Evolutionary conservation across 257 asterid species (phyloP).

Genomic region (Gardenia jasminoides): DNA sequence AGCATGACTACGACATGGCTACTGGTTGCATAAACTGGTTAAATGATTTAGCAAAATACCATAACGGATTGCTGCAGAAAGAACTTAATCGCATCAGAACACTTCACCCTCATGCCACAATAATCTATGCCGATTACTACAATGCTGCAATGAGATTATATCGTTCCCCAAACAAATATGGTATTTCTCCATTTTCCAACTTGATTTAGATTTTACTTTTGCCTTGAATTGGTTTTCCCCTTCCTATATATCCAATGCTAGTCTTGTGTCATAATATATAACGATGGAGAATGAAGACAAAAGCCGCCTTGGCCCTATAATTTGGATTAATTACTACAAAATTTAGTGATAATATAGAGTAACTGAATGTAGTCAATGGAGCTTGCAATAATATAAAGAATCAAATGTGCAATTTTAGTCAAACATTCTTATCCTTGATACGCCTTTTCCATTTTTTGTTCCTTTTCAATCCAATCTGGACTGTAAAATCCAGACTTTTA

Average conservation of each 20-base stretch:
- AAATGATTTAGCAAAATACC: conserved; percentile 24
- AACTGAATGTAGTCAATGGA: too few relatives aligned
- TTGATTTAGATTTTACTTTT: neutral
- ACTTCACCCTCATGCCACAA: conserved; percentile 24
- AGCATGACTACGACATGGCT: conserved; percentile 23
- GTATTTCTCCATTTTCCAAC: neutral
- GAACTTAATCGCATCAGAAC: conserved; percentile 18
- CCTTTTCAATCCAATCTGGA: too few relatives aligned
- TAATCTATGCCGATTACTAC: conserved; percentile 43
- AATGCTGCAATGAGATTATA: conserved; percentile 27
- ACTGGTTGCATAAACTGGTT: conserved; percentile 37
- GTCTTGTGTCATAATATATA: neutral
- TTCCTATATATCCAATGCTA: neutral
- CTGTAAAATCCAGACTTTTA: too few relatives aligned
- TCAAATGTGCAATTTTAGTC: too few relatives aligned
- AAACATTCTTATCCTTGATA: too few relatives aligned
- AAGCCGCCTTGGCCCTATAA: neutral
- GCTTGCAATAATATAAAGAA: too few relatives aligned
- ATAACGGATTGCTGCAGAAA: conserved; percentile 26
- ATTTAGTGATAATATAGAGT: neutral
- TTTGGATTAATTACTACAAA: neutral
- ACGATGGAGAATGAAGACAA: neutral
- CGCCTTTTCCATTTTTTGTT: too few relatives aligned
- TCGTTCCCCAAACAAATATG: conserved; percentile 18
- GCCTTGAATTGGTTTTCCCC: neutral